Base-by-base conservation (phyloP, 805 yeast species). In the Starmerella tilneyi region DNA sequence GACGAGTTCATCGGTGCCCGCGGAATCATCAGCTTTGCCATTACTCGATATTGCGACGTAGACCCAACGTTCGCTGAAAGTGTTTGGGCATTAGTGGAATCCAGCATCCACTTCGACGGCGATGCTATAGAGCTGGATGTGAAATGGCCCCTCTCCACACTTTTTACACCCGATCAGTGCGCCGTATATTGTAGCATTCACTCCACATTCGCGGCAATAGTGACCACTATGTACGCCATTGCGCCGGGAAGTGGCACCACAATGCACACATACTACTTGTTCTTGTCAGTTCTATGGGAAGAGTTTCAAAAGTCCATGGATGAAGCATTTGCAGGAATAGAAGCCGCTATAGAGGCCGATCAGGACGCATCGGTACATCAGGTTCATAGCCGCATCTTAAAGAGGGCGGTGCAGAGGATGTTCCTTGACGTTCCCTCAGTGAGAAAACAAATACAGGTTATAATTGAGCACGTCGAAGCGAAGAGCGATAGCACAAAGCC, bases 271-370 rank as follows among this genome's bases (percentile, higher is more conserved):
- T 45, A 45, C 39, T 40, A 42, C 15, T 43, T 50, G 17, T 36
- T 52, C 8, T 33, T 46, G 31, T 30, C 45, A 11, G 30, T 30
- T 9, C 19, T 52, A 13, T 52, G 56, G 56, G 23, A 17, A 7
- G 26, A 47, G 43, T 44, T 38, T 32, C 56, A 52, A 37, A 15
- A 3, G 9, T 11, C 23, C 11, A 26, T 46, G 11, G 47, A 48
- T 37, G 42, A 21, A 2, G 41, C 50, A 12, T 13, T 52, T 16
- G 30, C 16, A 26, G 33, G 28, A 23, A 34, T 43, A 22, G 16
- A 24, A 7, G 19, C 11, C 2, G 24, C 34, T 16, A 27, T 33
- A 3, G 33, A 31, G 3, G 11, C 16, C 2, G 31, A 19, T 5
- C 16, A 9, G 8, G 27, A 31, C 13, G 9, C 41, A 9, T 22